These are phyloP conservation scores for Fusarium sp. DNA, from an alignment of 2,329 filamentous ascomycete species.

Conservation along the genomic window DNA sequence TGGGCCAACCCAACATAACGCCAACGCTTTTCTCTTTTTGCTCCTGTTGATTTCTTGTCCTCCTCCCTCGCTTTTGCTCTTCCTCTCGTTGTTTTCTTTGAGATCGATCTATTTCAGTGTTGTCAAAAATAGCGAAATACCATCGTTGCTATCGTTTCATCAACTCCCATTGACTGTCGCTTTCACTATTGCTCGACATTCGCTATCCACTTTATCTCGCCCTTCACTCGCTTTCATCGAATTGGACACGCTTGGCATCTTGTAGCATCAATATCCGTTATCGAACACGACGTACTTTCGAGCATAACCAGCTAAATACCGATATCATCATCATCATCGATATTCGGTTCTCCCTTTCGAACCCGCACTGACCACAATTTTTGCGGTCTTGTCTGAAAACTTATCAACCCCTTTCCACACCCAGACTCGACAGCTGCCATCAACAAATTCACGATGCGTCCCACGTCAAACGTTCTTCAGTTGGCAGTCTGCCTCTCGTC, in stretches of 20 bases:
- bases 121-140: constrained; percentile 17
- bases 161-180: constrained; percentile 31
- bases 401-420: constrained; percentile 5
- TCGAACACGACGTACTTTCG: constrained; percentile 8
- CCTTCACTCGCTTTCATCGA: constrained; percentile 23
- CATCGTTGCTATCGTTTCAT: constrained; percentile 18
- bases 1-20: constrained; percentile 41
- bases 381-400: not conserved
- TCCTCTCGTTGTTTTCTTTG: constrained; percentile 19
- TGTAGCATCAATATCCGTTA: constrained; percentile 4
- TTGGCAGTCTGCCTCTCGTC: constrained; percentile 65
- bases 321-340: constrained; percentile 11
- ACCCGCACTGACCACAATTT: not conserved
- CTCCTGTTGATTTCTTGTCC: constrained; percentile 30
- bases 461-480: constrained; percentile 60
- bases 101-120: constrained; percentile 25
- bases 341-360: not conserved
- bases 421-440: constrained; percentile 1
- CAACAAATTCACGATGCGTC: constrained; percentile 60
- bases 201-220: constrained; percentile 20
- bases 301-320: constrained; percentile 8
- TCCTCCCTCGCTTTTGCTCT: constrained; percentile 22
- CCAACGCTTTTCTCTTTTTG: constrained; percentile 38
- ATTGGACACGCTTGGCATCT: constrained; percentile 23
- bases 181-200: constrained; percentile 34